Percentiles rank a stretch among this genome's conserved stretches.
Conservation (phyloP, 495 filamentous ascomycete genomes). For the Neurospora africana region DNA sequence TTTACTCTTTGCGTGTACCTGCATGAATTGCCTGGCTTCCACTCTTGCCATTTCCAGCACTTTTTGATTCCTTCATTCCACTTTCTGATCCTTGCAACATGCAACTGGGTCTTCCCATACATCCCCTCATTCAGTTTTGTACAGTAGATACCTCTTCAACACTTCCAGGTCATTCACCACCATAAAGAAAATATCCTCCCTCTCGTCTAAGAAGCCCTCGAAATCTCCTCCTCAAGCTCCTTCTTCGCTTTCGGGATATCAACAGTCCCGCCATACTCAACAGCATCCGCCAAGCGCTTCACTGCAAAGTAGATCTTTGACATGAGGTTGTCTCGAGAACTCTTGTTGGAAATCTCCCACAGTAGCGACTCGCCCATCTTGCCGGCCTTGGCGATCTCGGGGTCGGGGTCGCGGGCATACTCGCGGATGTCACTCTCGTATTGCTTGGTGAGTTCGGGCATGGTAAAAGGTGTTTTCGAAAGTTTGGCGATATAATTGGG, state of each 20-base stretch:
- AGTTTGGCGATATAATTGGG: background rate
- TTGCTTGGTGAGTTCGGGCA: background rate
- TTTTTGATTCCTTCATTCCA: background rate
- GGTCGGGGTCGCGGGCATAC: background rate
- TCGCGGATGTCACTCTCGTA: background rate
- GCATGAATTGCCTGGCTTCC: background rate
- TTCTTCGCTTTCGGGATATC: background rate
- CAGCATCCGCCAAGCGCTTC: background rate
- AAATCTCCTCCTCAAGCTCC: background rate
- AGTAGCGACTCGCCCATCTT: background rate
- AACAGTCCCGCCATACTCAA: background rate
- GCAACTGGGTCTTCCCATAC: too few species aligned
- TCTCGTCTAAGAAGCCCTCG: background rate
- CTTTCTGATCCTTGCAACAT: background rate
- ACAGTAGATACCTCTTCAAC: too few species aligned
- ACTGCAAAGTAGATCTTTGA: background rate
- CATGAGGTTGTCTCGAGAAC: background rate
- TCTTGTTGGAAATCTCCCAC: background rate
- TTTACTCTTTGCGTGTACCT: background rate
- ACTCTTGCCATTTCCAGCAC: background rate
- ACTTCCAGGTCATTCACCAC: too few species aligned
- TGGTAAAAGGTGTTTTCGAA: background rate
- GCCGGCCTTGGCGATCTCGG: background rate
- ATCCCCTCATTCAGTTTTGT: too few species aligned
- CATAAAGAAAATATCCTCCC: too few species aligned